Evolutionary conservation across 345 rosid species (phyloP).

Genomic region (Toxicodendron radicans): DNA sequence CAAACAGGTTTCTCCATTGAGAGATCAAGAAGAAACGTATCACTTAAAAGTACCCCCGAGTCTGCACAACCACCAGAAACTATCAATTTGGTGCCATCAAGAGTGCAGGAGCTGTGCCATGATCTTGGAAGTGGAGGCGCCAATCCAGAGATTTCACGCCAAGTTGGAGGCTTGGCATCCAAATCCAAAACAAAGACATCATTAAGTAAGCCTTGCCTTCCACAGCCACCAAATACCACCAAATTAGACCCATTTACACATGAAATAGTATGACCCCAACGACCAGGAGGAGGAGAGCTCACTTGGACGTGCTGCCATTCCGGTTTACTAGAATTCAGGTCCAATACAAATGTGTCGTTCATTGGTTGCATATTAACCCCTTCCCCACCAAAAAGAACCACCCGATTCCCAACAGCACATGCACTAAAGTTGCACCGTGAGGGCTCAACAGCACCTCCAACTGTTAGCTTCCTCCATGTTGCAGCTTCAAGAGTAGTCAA

Average conservation of each 20-base stretch:
- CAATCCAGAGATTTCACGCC: slow-evolving; percentile 87
- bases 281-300: slow-evolving; percentile 89
- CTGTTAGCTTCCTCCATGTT: slow-evolving; percentile 83
- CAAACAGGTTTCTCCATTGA: slow-evolving; percentile 87
- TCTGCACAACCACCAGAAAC: slow-evolving; percentile 95
- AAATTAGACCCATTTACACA: slow-evolving; percentile 80
- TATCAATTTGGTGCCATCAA: slow-evolving; percentile 81
- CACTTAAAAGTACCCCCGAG: slow-evolving; percentile 86
- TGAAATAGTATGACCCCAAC: slow-evolving; percentile 88
- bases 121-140: slow-evolving; percentile 90
- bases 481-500: slow-evolving; percentile 89
- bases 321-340: slow-evolving; percentile 68
- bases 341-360: slow-evolving; percentile 90
- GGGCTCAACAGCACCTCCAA: slow-evolving; percentile 89
- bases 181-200: slow-evolving; percentile 81
- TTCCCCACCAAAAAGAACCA: slow-evolving; percentile 88
- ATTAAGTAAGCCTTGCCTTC: slow-evolving; percentile 79
- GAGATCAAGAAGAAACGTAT: slow-evolving; percentile 82
- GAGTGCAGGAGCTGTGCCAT: slow-evolving; percentile 96
- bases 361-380: slow-evolving; percentile 95
- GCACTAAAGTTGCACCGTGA: slow-evolving; percentile 90
- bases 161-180: slow-evolving; percentile 81
- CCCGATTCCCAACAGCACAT: slow-evolving; percentile 87
- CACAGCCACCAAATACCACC: slow-evolving; percentile 93
- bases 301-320: slow-evolving; percentile 87